A percentile compares a stretch with the other conserved stretches of the same genome.
These are phyloP conservation scores for Euclidium syriacum DNA, from an alignment of 345 rosid species.

Conservation along the genomic window DNA sequence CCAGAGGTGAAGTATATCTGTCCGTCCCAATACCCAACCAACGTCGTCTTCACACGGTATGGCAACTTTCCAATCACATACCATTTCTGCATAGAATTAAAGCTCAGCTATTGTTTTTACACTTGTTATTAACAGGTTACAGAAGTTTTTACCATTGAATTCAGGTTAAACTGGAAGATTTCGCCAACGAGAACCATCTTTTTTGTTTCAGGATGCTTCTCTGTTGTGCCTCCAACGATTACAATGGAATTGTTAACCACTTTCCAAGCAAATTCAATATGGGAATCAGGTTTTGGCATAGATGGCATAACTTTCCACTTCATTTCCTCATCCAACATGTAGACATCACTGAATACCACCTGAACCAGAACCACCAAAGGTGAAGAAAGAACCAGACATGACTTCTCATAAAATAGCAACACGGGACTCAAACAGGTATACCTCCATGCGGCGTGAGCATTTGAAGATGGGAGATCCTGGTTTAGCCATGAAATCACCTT, in stretches of 20 bases:
- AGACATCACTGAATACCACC: constrained; percentile 85
- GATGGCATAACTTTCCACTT: constrained; percentile 81
- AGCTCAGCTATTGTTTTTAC: constrained; percentile 9
- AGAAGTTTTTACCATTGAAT: constrained; percentile 47
- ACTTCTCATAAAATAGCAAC: neutral
- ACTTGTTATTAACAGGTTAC: neutral
- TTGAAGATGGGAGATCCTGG: constrained; percentile 98
- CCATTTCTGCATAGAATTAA: constrained; percentile 58
- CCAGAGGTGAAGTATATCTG: constrained; percentile 91
- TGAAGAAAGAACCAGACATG: neutral
- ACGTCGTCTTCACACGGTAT: constrained; percentile 84
- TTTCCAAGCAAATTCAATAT: constrained; percentile 93
- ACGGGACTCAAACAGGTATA: constrained; percentile 14
- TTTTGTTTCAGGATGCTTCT: constrained; percentile 87
- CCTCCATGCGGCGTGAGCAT: constrained; percentile 93
- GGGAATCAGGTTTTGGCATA: constrained; percentile 91
- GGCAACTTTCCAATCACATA: constrained; percentile 83
- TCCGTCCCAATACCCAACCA: constrained; percentile 83
- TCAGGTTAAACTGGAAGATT: constrained; percentile 72
- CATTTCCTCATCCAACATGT: constrained; percentile 87
- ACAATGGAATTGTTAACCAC: constrained; percentile 81
- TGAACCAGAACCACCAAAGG: constrained; percentile 36
- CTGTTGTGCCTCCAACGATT: constrained; percentile 91
- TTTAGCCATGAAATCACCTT: constrained; percentile 99
- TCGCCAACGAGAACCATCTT: constrained; percentile 89